Evolutionary conservation across 306 rosid species (phyloP), one percentile per base, ranked within the genome.

Genomic region (Heteromeles arbutifolia): DNA sequence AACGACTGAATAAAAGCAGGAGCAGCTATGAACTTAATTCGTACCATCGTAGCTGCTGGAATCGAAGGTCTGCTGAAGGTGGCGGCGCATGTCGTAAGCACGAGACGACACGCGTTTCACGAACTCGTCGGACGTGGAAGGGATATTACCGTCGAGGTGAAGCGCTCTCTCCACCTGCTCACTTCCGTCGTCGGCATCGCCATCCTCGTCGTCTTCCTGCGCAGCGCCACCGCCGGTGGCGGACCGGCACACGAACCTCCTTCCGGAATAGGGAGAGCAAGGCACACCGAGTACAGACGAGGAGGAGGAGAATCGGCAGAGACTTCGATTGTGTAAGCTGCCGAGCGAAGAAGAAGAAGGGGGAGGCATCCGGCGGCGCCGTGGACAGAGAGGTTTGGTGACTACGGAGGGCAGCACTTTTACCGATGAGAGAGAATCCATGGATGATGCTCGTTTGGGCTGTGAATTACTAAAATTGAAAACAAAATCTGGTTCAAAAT

Each of bases 11-110:
- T 14, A 21, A 25, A 43, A 70, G 17, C 43, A 32, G 54, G 54
- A 15, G 54, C 54, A 50, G 54, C 54, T 5, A 4, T 50, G 54
- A 50, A 50, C 21, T 50, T 6, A 17, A 15, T 50, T 50, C 45
- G 6, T 79, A 94, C 99, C 99, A 34, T 95, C 99, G 57, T 95
- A 95, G 87, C 97, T 90, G 88, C 97, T 85, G 84, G 86, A 74
- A 77, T 95, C 97, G 53, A 90, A 82, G 25, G 90, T 74, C 75
- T 95, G 97, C 48, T 92, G 93, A 48, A 95, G 97, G 52, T 92
- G 87, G 77, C 97, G 85, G 6, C 97, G 91, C 89, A 95, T 92
- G 71, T 89, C 97, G 78, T 95, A 95, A 67, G 99, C 99, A 61
- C 97, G 99, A 1, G 99, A 95, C 17, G 99, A 95, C 18, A 95